Base-by-base conservation (phyloP, 305 asterid genomes). In the Solanum hybrid region DNA sequence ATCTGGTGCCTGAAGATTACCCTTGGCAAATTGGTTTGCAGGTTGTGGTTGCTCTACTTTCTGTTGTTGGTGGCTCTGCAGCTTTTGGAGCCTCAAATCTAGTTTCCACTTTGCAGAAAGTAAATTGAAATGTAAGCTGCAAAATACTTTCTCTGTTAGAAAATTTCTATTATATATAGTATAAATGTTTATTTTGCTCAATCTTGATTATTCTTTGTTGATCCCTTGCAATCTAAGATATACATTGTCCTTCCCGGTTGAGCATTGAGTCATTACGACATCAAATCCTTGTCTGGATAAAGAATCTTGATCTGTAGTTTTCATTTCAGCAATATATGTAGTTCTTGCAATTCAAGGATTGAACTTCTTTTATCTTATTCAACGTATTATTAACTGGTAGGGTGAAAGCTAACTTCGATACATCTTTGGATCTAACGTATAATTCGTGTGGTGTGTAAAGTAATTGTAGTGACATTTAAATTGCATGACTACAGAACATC, bases 31-130 rank as follows among this genome's bases (percentile, higher is more conserved):
- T 97, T n/a, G 98, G 90, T 10, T 60, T 97, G 92, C 99, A 97
- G 91, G 91, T 94, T 60, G 82, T 88, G 42, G 95, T 95, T 79
- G 98, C 98, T 86, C 31, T 94, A 78, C 31, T 93, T n/a, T 90
- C 94, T 90, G 91, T 96, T 5, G 88, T 93, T 89, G 98, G 96
- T 85, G 98, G 97, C 26, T 95, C 98, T 82, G 96, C 98, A 78
- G 97, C 99, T 75, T 95, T 97, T 91, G 99, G 97, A 87, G 98
- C 98, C 32, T 96, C 99, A 27, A 96, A 92, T 91, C 97, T 96
- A 89, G 95, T 96, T 38, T 95, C 99, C 86, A 94, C 92, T 90
- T 92, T 96, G 95, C 99, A 96, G 95, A 94, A 94, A 91, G 91
- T 92, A 36, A 92, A 75, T 31, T 93, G 89, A 93, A 71, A 13